Conservation (phyloP, 2,329 filamentous ascomycete species). For the Ophiocordyceps sinensis region DNA sequence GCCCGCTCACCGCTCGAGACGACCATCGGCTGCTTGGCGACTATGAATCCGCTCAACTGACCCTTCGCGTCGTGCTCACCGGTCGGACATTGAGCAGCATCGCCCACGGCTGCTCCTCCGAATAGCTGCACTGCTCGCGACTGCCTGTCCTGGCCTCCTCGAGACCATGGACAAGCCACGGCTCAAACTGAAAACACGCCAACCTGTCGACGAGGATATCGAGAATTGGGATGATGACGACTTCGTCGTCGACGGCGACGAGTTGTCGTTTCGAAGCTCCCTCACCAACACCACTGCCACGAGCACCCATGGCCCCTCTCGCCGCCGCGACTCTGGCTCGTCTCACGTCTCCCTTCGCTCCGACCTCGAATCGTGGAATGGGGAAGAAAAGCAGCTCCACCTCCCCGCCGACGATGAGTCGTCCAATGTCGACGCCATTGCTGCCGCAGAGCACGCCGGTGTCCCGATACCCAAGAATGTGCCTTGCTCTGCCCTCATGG, state of each 20-base stretch:
- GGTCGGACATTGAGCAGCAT: background rate
- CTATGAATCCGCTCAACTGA: conserved; percentile 10
- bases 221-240: conserved; percentile 74
- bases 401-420: conserved; percentile 74
- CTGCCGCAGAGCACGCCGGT: conserved; percentile 73
- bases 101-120: background rate
- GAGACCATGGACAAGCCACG: conserved; percentile 37
- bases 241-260: conserved; percentile 54
- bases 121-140: background rate
- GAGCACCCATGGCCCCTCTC: conserved; percentile 13
- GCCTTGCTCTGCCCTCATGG: conserved; percentile 75
- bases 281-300: conserved; percentile 16
- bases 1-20: background rate
- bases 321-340: conserved; percentile 63
- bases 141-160: conserved; percentile 3
- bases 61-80: conserved; percentile 1
- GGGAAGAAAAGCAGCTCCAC: conserved; percentile 77
- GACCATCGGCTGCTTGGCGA: conserved; percentile 3
- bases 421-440: conserved; percentile 73
- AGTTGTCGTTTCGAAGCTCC: conserved; percentile 44
- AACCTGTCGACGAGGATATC: conserved; percentile 43
- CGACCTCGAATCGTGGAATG: conserved; percentile 60
- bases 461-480: conserved; percentile 83
- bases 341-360: conserved; percentile 72
- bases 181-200: conserved; percentile 38